A percentile compares a stretch with the other conserved stretches of the same genome.
These are phyloP conservation scores for Boletus huronensis DNA, from an alignment of 768 basidiomycete genomes.

Conservation along the genomic window DNA sequence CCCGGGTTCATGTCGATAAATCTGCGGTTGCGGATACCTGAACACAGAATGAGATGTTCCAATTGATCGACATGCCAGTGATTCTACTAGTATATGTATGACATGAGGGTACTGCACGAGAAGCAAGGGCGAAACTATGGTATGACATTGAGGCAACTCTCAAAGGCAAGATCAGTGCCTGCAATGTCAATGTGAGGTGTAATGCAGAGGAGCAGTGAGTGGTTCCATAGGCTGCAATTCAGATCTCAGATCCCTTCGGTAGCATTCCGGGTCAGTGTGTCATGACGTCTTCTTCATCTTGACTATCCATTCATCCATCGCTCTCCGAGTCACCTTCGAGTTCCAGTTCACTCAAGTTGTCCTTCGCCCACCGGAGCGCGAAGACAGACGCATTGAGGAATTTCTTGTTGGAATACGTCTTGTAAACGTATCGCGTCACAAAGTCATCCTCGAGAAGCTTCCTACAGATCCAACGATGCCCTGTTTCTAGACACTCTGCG, in stretches of 20 bases:
- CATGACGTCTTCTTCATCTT: background rate
- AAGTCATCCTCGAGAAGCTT: background rate
- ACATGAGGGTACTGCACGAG: too few species aligned
- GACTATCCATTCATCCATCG: background rate
- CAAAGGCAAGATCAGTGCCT: too few species aligned
- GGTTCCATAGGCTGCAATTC: background rate
- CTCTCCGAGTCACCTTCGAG: background rate
- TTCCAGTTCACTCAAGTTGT: background rate
- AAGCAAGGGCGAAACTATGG: background rate
- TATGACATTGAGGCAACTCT: background rate
- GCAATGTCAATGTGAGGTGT: background rate
- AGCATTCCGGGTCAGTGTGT: background rate
- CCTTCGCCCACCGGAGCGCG: background rate
- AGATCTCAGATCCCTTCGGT: background rate
- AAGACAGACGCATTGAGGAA: background rate
- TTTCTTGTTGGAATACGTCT: background rate
- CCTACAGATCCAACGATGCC: background rate
- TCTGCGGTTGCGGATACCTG: too few species aligned
- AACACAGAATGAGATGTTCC: too few species aligned
- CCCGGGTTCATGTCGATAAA: too few species aligned
- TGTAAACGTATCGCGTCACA: background rate
- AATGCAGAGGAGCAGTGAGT: background rate
- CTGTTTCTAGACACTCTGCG: background rate
- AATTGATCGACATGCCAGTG: too few species aligned
- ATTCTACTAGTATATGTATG: background rate